These are phyloP conservation scores for Phytophthora rubi DNA, from an alignment of 352 stramenopile genomes.

Conservation along the genomic window DNA sequence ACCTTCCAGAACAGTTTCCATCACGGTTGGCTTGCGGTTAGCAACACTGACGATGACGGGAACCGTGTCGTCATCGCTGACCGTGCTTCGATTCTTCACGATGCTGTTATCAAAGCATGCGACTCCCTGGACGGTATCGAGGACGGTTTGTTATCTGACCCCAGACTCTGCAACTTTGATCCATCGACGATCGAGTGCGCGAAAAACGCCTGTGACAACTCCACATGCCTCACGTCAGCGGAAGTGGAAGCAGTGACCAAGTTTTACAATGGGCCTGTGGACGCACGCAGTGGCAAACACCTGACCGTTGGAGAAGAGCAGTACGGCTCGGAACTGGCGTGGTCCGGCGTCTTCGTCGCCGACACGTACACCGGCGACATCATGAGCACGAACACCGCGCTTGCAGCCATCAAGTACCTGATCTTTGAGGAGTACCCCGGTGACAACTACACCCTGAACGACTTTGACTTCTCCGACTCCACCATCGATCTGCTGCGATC, in stretches of 20 bases:
- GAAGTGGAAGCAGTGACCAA: conserved; percentile 42
- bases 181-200: conserved; percentile 37
- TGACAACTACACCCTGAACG: conserved; percentile 48
- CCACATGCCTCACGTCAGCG: conserved; percentile 40
- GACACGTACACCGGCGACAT: conserved; percentile 31
- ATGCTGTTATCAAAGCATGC: conserved; percentile 44
- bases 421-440: conserved; percentile 45
- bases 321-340: conserved; percentile 51
- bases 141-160: conserved; percentile 46
- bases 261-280: conserved; percentile 49
- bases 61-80: conserved; percentile 36
- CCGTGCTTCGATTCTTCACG: conserved; percentile 41
- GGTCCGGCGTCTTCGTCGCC: conserved; percentile 48
- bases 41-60: conserved; percentile 39
- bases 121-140: conserved; percentile 46
- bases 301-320: conserved; percentile 53
- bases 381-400: conserved; percentile 42
- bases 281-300: conserved; percentile 31
- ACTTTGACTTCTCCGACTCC: conserved; percentile 46
- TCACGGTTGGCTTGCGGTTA: conserved; percentile 44
- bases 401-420: conserved; percentile 50
- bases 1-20: conserved; percentile 52
- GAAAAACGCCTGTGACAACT: conserved; percentile 34
- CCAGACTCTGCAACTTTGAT: conserved; percentile 44
- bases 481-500: conserved; percentile 44